Evolutionary conservation across 257 asterid species (phyloP), one percentile per base, ranked within the genome.

Genomic region (Nyctanthes arbortristis): DNA sequence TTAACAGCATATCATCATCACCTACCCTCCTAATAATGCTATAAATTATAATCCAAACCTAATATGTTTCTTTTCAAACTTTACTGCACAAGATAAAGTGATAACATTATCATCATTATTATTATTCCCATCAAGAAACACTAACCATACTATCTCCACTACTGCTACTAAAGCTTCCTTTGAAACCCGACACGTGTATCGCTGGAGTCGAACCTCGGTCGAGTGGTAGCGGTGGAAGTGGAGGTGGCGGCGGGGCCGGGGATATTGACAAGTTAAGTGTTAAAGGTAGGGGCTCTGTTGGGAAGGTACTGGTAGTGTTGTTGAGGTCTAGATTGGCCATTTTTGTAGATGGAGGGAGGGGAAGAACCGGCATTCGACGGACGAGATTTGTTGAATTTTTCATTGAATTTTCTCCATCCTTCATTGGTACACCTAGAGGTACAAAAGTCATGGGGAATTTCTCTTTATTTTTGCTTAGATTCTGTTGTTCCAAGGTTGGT

Each of bases 81-180:
- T 78, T 78, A 83, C 85, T 83, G 64, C 77, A 70, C 79, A 87
- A n/a, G n/a, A n/a, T n/a, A n/a, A n/a, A n/a, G n/a, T n/a, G 29
- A 80, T 35, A 75, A 63, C 84, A 79, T 75, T 73, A 81, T 31
- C 70, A 36, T 55, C 39, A 76, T 67, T 33, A 73, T 40, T 56
- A 55, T 13, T 0, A 67, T 65, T 58, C 80, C 71, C 78, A 73
- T 92, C 85, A 92, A 75, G 98, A 97, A 56, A 92, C 98, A 73
- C 96, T 90, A 18, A 92, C 90, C 73, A 90, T 90, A 82, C 86
- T 82, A 75, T 93, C 97, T 75, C 96, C 96, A 80, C 96, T 89
- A 74, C 86, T 80, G 34, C 82, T 90, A 65, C 72, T 88, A 65
- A 88, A 91, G 81, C 85, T 76, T 59, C 79, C 73, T 1, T 94